Evolutionary conservation across 2,329 filamentous ascomycete genomes (phyloP).

Genomic region (Aspergillus tamarii): DNA sequence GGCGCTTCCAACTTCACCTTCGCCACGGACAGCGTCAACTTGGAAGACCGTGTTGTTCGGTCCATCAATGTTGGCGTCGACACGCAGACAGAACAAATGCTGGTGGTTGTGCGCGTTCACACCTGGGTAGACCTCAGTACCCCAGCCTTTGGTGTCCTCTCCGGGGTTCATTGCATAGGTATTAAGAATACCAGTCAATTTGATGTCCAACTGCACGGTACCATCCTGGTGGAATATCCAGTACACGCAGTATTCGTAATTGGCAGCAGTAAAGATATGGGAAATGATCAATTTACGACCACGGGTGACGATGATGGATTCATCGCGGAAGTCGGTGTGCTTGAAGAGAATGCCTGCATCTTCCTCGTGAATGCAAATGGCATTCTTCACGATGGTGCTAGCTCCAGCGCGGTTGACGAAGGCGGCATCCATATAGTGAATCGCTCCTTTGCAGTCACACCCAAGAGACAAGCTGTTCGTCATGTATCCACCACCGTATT

Average conservation of each 20-base stretch:
- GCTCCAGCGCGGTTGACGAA: conserved; percentile 78
- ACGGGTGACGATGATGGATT: conserved; percentile 82
- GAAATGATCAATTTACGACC: conserved; percentile 84
- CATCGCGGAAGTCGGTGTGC: conserved; percentile 90
- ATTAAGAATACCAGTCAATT: conserved; percentile 89
- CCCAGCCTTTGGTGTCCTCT: conserved; percentile 84
- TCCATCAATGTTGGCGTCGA: conserved; percentile 87
- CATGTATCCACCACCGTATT: conserved; percentile 54
- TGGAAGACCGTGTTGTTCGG: conserved; percentile 83
- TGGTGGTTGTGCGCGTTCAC: conserved; percentile 97
- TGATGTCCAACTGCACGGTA: conserved; percentile 87
- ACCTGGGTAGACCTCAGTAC: conserved; percentile 85
- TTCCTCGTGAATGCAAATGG: conserved; percentile 94
- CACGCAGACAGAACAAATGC: conserved; percentile 87
- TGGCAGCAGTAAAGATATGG: conserved; percentile 92
- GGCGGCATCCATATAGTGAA: conserved; percentile 87
- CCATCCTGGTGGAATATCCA: conserved; percentile 94
- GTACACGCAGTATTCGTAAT: conserved; percentile 89
- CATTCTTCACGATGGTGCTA: conserved; percentile 85
- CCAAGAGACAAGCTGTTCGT: conserved; percentile 51
- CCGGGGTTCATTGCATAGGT: conserved; percentile 80
- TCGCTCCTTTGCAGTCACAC: conserved; percentile 58
- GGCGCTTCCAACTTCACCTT: conserved; percentile 74
- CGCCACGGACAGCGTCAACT: conserved; percentile 72
- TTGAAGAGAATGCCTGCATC: conserved; percentile 92